Evolutionary conservation across 768 basidiomycete species (phyloP).

Genomic region (Kwoniella bestiolae): DNA sequence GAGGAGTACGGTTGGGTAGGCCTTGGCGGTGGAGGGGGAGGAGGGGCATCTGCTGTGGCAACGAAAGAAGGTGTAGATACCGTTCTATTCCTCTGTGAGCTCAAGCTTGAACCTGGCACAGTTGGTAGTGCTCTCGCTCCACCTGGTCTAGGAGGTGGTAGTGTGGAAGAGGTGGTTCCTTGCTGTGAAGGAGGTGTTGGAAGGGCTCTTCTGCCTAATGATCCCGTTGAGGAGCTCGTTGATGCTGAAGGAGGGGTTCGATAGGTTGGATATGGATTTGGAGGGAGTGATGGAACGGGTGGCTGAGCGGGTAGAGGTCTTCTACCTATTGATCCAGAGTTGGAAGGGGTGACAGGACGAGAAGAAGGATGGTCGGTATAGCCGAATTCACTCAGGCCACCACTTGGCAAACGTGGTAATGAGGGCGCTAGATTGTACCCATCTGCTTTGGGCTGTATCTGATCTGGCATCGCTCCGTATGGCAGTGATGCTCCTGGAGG

Average conservation of each 20-base stretch:
- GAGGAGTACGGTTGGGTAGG: conserved; percentile 14
- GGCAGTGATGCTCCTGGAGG: conserved; percentile 6
- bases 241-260: conserved; percentile 4
- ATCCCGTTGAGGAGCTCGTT: conserved; percentile 12
- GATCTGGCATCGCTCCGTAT: neutral
- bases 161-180: conserved; percentile 13
- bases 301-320: conserved; percentile 35
- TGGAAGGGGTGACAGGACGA: conserved; percentile 9
- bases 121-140: conserved; percentile 26
- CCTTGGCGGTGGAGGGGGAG: conserved; percentile 22
- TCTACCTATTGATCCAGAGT: conserved; percentile 5
- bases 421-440: neutral
- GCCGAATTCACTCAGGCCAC: conserved; percentile 24
- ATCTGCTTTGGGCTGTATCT: neutral
- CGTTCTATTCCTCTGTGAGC: neutral
- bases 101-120: conserved; percentile 11
- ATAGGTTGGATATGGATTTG: conserved; percentile 16
- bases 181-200: conserved; percentile 32
- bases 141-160: conserved; percentile 23
- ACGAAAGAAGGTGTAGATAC: neutral
- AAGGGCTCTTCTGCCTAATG: conserved; percentile 22
- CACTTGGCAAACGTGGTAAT: conserved; percentile 21
- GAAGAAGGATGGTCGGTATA: conserved; percentile 11
- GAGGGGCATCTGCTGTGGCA: neutral
- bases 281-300: conserved; percentile 1